phyloP scores from a whole-genome alignment of 129 eudicot genomes.

The Pittosporum tobira region DNA sequence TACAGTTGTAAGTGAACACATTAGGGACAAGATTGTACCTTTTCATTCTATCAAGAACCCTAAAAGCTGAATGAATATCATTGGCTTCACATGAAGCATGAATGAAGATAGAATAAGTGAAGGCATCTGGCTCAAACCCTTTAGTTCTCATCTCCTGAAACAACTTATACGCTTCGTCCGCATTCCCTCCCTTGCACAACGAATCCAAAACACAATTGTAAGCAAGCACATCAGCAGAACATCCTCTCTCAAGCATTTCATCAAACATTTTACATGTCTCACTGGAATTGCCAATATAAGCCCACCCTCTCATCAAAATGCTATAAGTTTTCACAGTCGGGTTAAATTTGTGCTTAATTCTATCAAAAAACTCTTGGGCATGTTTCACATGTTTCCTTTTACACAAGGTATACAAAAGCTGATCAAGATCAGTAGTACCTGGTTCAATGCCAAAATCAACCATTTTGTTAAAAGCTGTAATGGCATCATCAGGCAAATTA shows the following conservation, averaged over 20 bases:
- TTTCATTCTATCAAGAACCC: conserved; percentile 73
- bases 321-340: conserved; percentile 53
- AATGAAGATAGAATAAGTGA: conserved; percentile 60
- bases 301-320: conserved; percentile 85
- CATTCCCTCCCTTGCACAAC: no score
- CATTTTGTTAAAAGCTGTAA: conserved; percentile 73
- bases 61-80: conserved; percentile 57
- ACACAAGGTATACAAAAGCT: conserved; percentile 62
- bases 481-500: conserved; percentile 67
- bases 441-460: conserved; percentile 54
- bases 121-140: conserved; percentile 74
- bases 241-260: conserved; percentile 71
- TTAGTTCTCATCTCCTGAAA: conserved; percentile 48
- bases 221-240: conserved; percentile 63
- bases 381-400: conserved; percentile 59
- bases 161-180: no score
- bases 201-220: conserved; percentile 56
- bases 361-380: conserved; percentile 72
- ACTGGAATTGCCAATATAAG: conserved; percentile 40
- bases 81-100: conserved; percentile 52
- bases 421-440: conserved; percentile 50
- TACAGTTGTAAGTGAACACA: conserved; percentile 64
- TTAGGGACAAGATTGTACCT: conserved; percentile 64
- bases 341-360: conserved; percentile 26
- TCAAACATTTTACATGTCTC: conserved; percentile 61